Conservation (phyloP, 2,329 filamentous ascomycete species). For the Dactylonectria estremocensis region DNA sequence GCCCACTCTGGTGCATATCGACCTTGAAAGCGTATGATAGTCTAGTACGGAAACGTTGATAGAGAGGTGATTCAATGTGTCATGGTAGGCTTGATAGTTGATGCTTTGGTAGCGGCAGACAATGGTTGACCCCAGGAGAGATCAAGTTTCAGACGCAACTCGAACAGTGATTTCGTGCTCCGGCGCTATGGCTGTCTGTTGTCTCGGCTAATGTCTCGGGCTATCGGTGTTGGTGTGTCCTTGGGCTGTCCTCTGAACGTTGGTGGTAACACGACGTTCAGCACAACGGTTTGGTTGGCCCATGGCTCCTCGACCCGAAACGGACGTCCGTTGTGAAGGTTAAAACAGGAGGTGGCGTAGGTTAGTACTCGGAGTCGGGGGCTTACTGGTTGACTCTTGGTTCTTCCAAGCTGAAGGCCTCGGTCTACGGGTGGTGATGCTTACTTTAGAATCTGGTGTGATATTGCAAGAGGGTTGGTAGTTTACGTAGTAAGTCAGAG, state of each 20-base stretch:
- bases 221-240: not conserved
- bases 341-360: not conserved
- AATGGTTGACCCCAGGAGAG: not conserved
- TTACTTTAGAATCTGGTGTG: not conserved
- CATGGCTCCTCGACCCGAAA: not conserved
- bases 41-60: not conserved
- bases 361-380: not conserved
- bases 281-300: not conserved
- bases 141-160: not conserved
- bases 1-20: conserved; percentile 4
- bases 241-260: not conserved
- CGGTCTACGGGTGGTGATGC: not conserved
- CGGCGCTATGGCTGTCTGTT: not conserved
- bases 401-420: not conserved
- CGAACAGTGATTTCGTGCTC: not conserved
- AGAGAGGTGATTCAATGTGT: conserved; percentile 1
- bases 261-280: not conserved
- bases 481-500: not conserved
- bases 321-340: not conserved
- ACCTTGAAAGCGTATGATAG: not conserved
- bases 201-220: conserved; percentile 9
- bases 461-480: not conserved
- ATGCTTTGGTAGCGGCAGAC: not conserved
- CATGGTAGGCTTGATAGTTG: conserved; percentile 1
- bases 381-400: not conserved